Percentiles rank a stretch among this genome's conserved stretches.
Conservation (phyloP, 2,329 filamentous ascomycete genomes). For the Xylariaceae sp. region DNA sequence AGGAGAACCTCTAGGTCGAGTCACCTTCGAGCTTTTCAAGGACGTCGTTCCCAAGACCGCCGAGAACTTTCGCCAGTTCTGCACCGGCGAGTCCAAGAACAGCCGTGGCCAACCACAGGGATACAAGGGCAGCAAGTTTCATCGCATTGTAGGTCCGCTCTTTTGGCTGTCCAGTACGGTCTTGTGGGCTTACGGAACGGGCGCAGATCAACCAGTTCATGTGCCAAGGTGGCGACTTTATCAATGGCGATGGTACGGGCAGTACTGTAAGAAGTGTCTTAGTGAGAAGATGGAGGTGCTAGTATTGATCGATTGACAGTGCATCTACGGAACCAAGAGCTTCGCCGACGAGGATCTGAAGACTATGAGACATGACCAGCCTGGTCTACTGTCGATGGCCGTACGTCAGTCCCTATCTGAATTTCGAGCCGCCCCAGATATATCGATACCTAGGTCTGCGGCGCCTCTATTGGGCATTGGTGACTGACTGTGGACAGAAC, state of each 20-base stretch:
- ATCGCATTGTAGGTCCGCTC: constrained; percentile 69
- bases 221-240: constrained; percentile 95
- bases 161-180: background rate
- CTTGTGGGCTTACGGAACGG: constrained; percentile 2
- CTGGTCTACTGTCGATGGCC: constrained; percentile 89
- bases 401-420: constrained; percentile 50
- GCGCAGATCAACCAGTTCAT: constrained; percentile 88
- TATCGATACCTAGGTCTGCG: background rate
- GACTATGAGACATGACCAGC: constrained; percentile 55
- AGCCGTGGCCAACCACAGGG: constrained; percentile 74
- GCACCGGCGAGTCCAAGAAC: constrained; percentile 87
- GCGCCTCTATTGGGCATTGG: constrained; percentile 2
- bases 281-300: background rate
- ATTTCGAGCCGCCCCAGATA: no score
- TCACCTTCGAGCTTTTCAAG: constrained; percentile 88
- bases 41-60: constrained; percentile 81
- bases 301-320: constrained; percentile 28
- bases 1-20: constrained; percentile 82
- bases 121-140: constrained; percentile 93
- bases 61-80: constrained; percentile 97
- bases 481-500: constrained; percentile 54
- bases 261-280: constrained; percentile 45
- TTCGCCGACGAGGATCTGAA: constrained; percentile 81
- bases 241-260: constrained; percentile 89
- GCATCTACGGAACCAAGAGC: constrained; percentile 78